Evolutionary conservation across 1,284 basidiomycete genomes (phyloP), one percentile per base, ranked within the genome.

Genomic region (Trametes sp.): DNA sequence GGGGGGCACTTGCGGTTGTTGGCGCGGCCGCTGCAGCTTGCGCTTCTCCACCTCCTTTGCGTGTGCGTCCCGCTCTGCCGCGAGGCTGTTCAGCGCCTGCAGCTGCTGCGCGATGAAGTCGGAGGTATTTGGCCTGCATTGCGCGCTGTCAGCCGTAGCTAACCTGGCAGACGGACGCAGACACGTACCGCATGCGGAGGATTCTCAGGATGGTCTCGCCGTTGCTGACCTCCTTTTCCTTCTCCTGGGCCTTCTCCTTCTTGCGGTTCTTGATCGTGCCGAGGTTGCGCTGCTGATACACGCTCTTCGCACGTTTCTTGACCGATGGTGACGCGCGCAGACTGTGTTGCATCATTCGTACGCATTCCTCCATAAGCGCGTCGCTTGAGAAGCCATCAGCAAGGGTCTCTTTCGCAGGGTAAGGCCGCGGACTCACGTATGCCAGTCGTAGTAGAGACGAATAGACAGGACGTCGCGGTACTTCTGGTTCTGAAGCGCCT

Each of bases 211-310:
- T 96, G 54, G 92, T 94, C 78, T 98, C 94, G 49, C 92, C 93
- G 70, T 88, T 92, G 23, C 81, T 84, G 57, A 81, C 82, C 62
- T 92, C 87, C 70, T 89, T 68, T 48, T 68, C 63, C 55, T 68
- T 89, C 74, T 89, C 86, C 69, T 94, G 84, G 71, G 88, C 85
- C 83, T 97, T 98, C 78, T 96, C 94, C 74, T 88, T 89, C 84
- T 98, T 99, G 65, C 95, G 86, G 73, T 97, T 90, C 76, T 91
- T 91, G 77, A 99, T 99, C 4, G 98, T 99, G 9, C 97, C 97
- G 19, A 99, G 84, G 75, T 98, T 98, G 48, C 90, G 90, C 70
- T 95, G 94, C 5, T 87, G 83, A 69, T 95, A 92, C 33, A 98
- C 93, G 62, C 94, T 93, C 84, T 98, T 98, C 5, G 90, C 90